Conservation (phyloP, 2,329 filamentous ascomycete species). For the Rhynchosporium agropyri region DNA sequence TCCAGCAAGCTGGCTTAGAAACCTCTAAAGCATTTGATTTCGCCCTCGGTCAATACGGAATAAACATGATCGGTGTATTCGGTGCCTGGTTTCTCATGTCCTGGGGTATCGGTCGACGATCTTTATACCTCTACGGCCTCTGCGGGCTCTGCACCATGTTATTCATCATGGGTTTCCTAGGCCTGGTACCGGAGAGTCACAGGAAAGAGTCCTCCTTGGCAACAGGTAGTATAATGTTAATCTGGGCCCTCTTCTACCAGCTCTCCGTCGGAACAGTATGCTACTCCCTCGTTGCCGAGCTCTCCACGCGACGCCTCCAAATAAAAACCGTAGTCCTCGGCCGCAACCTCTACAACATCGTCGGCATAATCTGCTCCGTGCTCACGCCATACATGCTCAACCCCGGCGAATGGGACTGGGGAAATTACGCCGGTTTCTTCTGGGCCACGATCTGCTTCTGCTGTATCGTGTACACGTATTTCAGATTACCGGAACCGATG, state of each 20-base stretch:
- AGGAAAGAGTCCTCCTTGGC: conserved; percentile 34
- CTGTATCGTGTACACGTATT: conserved; percentile 70
- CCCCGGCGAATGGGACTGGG: conserved; percentile 83
- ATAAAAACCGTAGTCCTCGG: conserved; percentile 92
- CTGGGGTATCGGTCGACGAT: conserved; percentile 51
- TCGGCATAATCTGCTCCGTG: conserved; percentile 79
- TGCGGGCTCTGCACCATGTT: conserved; percentile 60
- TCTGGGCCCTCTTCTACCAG: conserved; percentile 83
- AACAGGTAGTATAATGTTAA: conserved; percentile 68
- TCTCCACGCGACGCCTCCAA: conserved; percentile 79
- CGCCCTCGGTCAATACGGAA: conserved; percentile 52
- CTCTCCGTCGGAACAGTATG: conserved; percentile 86
- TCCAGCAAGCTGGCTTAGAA: conserved; percentile 57
- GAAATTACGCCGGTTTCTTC: conserved; percentile 78
- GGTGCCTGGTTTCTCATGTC: conserved; percentile 55
- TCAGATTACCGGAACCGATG: conserved; percentile 76
- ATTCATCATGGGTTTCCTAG: conserved; percentile 75
- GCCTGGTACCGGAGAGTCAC: conserved; percentile 42
- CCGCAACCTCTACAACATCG: conserved; percentile 70
- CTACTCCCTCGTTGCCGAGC: conserved; percentile 84
- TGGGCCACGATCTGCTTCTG: conserved; percentile 69
- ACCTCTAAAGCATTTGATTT: conserved; percentile 56
- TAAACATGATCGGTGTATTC: conserved; percentile 57
- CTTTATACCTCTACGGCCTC: conserved; percentile 55
- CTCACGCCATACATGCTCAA: conserved; percentile 94